A percentile compares a stretch with the other conserved stretches of the same genome.
phyloP scores from a whole-genome alignment of 352 stramenopile genomes.

The Blastocystis sp. region DNA sequence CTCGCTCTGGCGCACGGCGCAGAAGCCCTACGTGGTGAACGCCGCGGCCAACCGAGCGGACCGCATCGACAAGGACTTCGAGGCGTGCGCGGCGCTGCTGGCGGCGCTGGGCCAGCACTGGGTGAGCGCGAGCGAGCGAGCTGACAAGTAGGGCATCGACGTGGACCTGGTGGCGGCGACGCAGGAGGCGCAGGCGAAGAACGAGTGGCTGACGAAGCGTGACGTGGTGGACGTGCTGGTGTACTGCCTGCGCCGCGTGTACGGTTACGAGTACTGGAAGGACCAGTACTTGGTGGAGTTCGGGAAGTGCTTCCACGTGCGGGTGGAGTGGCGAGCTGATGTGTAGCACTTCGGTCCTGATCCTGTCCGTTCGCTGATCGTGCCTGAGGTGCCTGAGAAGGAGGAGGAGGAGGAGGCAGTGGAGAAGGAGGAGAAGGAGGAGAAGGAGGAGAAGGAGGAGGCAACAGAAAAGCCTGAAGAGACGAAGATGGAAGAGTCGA shows the following conservation, averaged over 20 bases:
- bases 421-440: not conserved
- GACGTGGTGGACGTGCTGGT: constrained; percentile 17
- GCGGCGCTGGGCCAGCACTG: not conserved
- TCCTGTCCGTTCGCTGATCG: not conserved
- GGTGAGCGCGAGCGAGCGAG: not conserved
- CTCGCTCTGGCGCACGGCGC: constrained; percentile 4
- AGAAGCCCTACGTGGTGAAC: not conserved
- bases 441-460: not conserved
- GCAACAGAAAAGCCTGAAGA: not conserved
- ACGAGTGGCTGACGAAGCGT: not conserved
- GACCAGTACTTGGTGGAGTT: constrained; percentile 27
- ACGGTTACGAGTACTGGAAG: constrained; percentile 54
- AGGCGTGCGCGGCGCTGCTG: not conserved
- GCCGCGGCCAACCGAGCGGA: not conserved
- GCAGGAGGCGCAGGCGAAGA: not conserved
- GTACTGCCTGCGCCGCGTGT: constrained; percentile 30
- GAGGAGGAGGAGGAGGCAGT: not conserved
- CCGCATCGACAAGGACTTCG: constrained; percentile 3
- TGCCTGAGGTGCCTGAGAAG: not conserved
- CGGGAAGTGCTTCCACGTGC: constrained; percentile 21
- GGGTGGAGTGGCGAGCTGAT: not conserved
- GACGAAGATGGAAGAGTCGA: not conserved
- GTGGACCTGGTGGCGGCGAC: not conserved
- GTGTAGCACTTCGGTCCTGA: constrained; percentile 24
- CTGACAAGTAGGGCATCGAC: constrained; percentile 12